Percentiles rank a stretch among this genome's conserved stretches.
These are phyloP conservation scores for Pleurotus citrinopileatus DNA, from an alignment of 768 basidiomycete genomes.

Conservation along the genomic window DNA sequence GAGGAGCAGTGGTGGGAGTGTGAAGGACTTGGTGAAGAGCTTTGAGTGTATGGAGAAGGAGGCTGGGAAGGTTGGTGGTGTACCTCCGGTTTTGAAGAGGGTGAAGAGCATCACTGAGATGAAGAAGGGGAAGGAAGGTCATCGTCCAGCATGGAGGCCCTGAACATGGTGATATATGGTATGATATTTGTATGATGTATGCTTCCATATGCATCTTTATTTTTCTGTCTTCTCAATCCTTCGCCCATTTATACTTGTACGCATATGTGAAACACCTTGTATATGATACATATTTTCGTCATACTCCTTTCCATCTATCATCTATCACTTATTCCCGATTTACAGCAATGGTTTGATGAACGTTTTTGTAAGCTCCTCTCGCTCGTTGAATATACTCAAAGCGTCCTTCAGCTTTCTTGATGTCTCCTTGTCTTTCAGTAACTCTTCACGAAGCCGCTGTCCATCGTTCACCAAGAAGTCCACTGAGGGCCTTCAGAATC, in stretches of 20 bases:
- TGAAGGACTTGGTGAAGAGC: conserved; percentile 65
- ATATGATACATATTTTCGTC: not conserved
- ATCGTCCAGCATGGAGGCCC: conserved; percentile 9
- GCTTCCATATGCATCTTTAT: not conserved
- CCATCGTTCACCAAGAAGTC: conserved; percentile 35
- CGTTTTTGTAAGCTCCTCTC: conserved; percentile 38
- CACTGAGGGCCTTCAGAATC: conserved; percentile 11
- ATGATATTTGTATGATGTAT: not conserved
- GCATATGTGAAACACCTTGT: conserved; percentile 9
- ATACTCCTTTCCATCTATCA: not conserved
- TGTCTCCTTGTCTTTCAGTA: conserved; percentile 34
- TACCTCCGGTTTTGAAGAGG: conserved; percentile 26
- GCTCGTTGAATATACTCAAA: conserved; percentile 38
- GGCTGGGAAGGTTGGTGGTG: conserved; percentile 25
- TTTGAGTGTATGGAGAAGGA: conserved; percentile 44
- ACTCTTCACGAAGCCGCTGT: conserved; percentile 29
- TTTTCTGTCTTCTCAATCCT: too few species aligned
- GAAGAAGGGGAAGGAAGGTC: conserved; percentile 19
- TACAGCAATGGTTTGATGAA: conserved; percentile 12
- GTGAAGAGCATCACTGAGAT: conserved; percentile 34
- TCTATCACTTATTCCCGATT: not conserved
- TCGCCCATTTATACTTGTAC: conserved; percentile 1
- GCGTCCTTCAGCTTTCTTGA: conserved; percentile 44
- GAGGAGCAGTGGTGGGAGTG: conserved; percentile 65
- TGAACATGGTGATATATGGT: not conserved